Conservation (phyloP, 306 rosid genomes). For the Cicer chorassanicum region DNA sequence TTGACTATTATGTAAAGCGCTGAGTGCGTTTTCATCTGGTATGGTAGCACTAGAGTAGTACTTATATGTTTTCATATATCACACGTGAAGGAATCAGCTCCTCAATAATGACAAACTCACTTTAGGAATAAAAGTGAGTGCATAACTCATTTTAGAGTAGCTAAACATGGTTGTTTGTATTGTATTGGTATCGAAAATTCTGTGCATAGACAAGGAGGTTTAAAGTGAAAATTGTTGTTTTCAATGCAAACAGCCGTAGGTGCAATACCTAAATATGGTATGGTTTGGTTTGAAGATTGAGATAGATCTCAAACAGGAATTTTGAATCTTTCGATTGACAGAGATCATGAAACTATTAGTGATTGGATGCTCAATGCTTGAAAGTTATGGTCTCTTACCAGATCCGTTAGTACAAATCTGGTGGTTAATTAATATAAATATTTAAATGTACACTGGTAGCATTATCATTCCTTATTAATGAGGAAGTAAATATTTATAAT, state of each 20-base stretch:
- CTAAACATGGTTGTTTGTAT: neutral
- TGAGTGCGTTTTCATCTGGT: neutral
- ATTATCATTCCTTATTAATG: neutral
- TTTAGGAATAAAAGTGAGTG: neutral
- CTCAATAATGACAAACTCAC: neutral
- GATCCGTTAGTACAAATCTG: neutral
- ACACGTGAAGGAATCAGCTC: neutral
- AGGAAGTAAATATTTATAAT: neutral
- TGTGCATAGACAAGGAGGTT: neutral
- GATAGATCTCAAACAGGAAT: neutral
- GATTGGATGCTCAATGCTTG: constrained; percentile 21
- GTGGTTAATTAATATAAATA: neutral
- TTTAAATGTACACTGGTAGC: neutral
- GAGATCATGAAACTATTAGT: constrained; percentile 3
- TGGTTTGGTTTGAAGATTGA: constrained; percentile 20
- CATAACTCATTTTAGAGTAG: neutral
- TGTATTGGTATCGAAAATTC: neutral
- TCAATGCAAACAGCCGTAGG: neutral
- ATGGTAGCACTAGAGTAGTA: neutral
- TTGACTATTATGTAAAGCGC: constrained; percentile 13
- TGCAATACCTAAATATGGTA: neutral
- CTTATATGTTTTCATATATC: neutral
- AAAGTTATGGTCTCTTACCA: constrained; percentile 1
- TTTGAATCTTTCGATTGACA: neutral
- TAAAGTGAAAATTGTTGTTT: neutral